Evolutionary conservation across 2,329 filamentous ascomycete genomes (phyloP), one percentile per base, ranked within the genome.

Genomic region (Saccharata proteae): DNA sequence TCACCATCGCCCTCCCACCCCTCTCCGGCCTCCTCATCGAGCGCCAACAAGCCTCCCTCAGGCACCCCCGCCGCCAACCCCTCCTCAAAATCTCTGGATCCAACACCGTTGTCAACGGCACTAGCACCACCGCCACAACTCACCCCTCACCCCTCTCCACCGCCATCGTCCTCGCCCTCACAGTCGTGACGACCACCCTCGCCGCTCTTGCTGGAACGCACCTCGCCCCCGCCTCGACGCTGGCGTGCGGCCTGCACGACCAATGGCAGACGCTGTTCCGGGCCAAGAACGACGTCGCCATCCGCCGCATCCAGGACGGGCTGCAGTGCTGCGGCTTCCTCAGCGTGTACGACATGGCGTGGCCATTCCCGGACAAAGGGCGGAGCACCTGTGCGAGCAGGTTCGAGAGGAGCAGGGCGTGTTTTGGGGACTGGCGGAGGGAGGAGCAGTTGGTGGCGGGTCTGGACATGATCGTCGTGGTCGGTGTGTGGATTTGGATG

Each of bases 241-340:
- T 56, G 4, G 37, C 52, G 6, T 79, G 74, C 46, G 51, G 55
- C 3, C 50, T 80, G 7, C 54, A 69, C 3, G 54, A 54, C 1
- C 46, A 44, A 19, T 80, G 76, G 76, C 51, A 57, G 39, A 34
- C 31, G 4, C 47, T 77, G 35, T 78, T 58, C 41, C 46, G 41
- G 0, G 40, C 43, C 0, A 65, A 70, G 31, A 57, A 77, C 29
- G 61, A 39, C 1, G 38, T 40, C 3, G 47, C 59, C 5, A 64
- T 80, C 32, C 55, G 62, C 22, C 49, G 52, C 3, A 72, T 81
- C 32, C 76, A 81, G 44, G 71, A 80, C 43, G 46, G 59, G 0
- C 62, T 78, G 14, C 43, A 64, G 12, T 81, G 77, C 54, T 81
- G 77, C 41, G 77, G 77, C 0, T 57, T 78, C 24, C 63, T 61